These are phyloP conservation scores for Suhomyces coccinellae DNA, from an alignment of 1,139 yeast genomes.

Conservation along the genomic window DNA sequence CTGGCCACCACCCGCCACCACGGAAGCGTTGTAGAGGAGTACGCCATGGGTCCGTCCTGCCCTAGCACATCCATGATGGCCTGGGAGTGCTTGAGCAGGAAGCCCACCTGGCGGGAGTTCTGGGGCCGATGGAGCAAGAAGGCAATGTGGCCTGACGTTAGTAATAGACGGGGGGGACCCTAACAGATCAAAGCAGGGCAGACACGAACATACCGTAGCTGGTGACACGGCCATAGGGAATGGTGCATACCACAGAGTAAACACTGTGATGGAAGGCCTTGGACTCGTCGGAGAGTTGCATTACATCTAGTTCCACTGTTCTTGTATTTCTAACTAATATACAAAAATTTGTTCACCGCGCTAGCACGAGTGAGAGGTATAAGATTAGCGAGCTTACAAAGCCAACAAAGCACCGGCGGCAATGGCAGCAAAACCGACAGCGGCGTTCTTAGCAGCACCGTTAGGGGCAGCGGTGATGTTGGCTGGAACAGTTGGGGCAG, in stretches of 20 bases:
- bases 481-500: slow-evolving; percentile 21
- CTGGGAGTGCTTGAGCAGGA: slow-evolving; percentile 52
- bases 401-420: slow-evolving; percentile 39
- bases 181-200: too few species aligned
- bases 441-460: slow-evolving; percentile 26
- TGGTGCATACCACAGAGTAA: slow-evolving; percentile 49
- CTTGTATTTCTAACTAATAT: slow-evolving; percentile 12
- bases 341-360: slow-evolving; percentile 6
- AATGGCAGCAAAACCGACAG: slow-evolving; percentile 30
- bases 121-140: slow-evolving; percentile 59
- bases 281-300: slow-evolving; percentile 47
- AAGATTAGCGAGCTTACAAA: slow-evolving; percentile 22
- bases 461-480: slow-evolving; percentile 27
- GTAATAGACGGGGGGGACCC: slow-evolving; percentile 5
- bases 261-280: slow-evolving; percentile 63
- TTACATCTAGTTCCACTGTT: slow-evolving; percentile 8
- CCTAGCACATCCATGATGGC: slow-evolving; percentile 25
- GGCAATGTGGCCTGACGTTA: slow-evolving; percentile 60
- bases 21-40: slow-evolving; percentile 48
- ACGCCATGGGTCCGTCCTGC: slow-evolving; percentile 19
- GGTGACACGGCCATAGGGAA: slow-evolving; percentile 69
- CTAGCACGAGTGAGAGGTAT: slow-evolving; percentile 8
- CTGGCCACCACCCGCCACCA: slow-evolving; percentile 81
- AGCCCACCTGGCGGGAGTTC: slow-evolving; percentile 74
- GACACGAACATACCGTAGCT: slow-evolving; percentile 61